Evolutionary conservation across 345 rosid genomes (phyloP), one percentile per base, ranked within the genome.

Genomic region (Streptanthus diversifolius): DNA sequence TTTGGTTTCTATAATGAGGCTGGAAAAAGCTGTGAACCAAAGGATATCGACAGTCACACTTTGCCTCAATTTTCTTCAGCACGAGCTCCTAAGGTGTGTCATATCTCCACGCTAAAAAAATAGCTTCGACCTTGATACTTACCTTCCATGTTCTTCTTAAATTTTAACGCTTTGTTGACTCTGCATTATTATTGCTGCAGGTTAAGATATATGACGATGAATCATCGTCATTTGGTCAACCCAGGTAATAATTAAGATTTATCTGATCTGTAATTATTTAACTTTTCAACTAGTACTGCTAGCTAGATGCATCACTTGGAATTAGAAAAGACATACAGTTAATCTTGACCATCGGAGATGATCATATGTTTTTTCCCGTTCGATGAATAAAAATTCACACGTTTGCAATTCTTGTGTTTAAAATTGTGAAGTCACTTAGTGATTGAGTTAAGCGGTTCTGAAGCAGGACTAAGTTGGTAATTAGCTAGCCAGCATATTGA

Each of bases 61-160:
- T 77, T 95, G 74, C 92, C 93, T 49, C 98, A 86, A 21, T 90
- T 95, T 82, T 95, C 99, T 48, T 88, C 99, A 0, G 87, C 91
- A 25, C 63, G 87, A 63, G 85, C 85, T 70, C 90, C 88, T 7
- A 80, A 81, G 90, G 96, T 95, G 78, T 66, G 62, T 22, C 48
- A 22, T 36, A 27, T 76, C 33, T 53, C 41, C 61, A 1, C 63
- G 5, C 52, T 24, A 14, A 0, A 15, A 73, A 5, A 61, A 24
- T 19, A 25, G 7, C 10, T 59, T 68, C 6, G 5, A 7, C 55
- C 33, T 56, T 55, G 3, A 17, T 19, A 36, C 25, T 27, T 37
- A 47, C 14, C n/a, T 21, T 19, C 25, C 37, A 3, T 43, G 1
- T 54, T 22, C 53, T 29, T 66, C 48, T 36, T 66, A 12, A 10